Evolutionary conservation across 805 yeast genomes (phyloP).

Genomic region (Kuraishia piskuri): DNA sequence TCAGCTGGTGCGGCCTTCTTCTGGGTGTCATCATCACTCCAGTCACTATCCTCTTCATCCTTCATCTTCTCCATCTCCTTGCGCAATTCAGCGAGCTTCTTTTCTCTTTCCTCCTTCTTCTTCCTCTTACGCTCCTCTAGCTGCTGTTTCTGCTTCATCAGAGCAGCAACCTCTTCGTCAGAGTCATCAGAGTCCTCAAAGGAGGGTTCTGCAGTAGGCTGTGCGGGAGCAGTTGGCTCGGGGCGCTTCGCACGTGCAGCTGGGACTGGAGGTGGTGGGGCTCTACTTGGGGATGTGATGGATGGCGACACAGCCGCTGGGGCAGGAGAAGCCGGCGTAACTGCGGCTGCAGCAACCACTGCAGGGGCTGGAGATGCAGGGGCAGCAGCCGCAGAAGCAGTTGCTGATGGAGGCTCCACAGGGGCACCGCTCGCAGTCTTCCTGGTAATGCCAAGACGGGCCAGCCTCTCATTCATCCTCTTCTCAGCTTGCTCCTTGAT

Average conservation of each 20-base stretch:
- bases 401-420: constrained; percentile 5
- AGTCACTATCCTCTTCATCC: constrained; percentile 28
- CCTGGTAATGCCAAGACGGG: constrained; percentile 64
- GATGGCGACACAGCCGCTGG: constrained; percentile 8
- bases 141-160: constrained; percentile 36
- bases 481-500: constrained; percentile 76
- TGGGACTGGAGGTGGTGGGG: background rate
- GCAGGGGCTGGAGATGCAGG: constrained; percentile 13
- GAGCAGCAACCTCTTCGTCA: constrained; percentile 38
- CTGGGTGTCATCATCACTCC: constrained; percentile 13
- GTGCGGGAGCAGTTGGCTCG: background rate
- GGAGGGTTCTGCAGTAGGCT: background rate
- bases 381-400: constrained; percentile 9
- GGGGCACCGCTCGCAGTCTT: constrained; percentile 14
- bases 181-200: constrained; percentile 13
- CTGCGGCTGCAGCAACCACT: constrained; percentile 9
- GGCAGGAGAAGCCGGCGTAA: constrained; percentile 4
- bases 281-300: background rate
- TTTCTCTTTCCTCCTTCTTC: constrained; percentile 52
- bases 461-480: constrained; percentile 79
- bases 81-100: constrained; percentile 46
- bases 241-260: background rate
- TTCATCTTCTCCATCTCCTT: constrained; percentile 50
- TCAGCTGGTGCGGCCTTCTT: constrained; percentile 9
- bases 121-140: constrained; percentile 35